Evolutionary conservation across 177 flowering plant species (phyloP).

Genomic region (Telopea speciosissima): DNA sequence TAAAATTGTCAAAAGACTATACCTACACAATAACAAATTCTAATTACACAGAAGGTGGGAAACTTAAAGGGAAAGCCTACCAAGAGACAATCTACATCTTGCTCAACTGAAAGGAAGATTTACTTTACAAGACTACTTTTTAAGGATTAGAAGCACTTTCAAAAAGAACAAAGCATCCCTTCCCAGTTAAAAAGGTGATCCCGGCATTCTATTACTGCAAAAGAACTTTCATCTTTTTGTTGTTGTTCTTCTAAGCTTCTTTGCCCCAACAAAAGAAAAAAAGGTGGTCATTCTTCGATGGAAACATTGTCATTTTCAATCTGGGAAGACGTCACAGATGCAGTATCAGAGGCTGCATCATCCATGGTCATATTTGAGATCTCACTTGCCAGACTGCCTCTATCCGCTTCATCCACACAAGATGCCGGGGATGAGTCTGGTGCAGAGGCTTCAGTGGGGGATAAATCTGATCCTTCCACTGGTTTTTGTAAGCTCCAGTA

Average conservation of each 20-base stretch:
- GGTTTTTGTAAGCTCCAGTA: conserved; percentile 86
- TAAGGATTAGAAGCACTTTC: background rate
- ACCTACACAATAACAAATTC: background rate
- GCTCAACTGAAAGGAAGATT: background rate
- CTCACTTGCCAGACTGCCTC: conserved; percentile 25
- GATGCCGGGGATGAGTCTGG: conserved; percentile 35
- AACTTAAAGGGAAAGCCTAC: background rate
- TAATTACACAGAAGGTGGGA: background rate
- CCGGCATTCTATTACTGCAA: background rate
- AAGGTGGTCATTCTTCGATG: background rate
- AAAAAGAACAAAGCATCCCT: background rate
- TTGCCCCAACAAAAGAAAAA: too few species aligned
- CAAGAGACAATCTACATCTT: background rate
- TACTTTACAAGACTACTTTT: background rate
- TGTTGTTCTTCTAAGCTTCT: background rate
- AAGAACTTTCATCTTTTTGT: background rate
- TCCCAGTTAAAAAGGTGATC: background rate
- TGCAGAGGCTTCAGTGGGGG: conserved; percentile 24
- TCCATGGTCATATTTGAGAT: conserved; percentile 40
- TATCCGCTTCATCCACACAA: conserved; percentile 38
- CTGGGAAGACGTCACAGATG: background rate
- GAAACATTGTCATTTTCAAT: background rate
- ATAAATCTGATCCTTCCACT: conserved; percentile 36
- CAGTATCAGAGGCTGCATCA: conserved; percentile 37
- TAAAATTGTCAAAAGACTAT: background rate